Percentiles rank a stretch among this genome's conserved stretches.
phyloP scores from a whole-genome alignment of 2,329 filamentous ascomycete species.

The Pseudogymnoascus pannorum region DNA sequence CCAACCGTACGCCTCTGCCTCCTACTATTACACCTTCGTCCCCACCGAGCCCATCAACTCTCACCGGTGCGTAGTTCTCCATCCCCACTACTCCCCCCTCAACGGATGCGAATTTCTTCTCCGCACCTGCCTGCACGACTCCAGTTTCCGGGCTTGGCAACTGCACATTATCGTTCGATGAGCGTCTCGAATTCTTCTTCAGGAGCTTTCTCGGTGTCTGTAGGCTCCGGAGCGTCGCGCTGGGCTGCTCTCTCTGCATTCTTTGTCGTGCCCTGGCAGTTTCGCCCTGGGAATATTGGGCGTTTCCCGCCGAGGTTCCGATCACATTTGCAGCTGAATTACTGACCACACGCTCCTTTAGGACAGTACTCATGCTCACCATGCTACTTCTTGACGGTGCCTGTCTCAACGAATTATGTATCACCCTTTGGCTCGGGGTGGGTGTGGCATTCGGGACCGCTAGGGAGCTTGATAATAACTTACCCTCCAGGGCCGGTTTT shows the following conservation, averaged over 20 bases:
- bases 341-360: background rate
- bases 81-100: background rate
- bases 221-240: slow-evolving; percentile 19
- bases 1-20: slow-evolving; percentile 15
- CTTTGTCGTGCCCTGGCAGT: slow-evolving; percentile 17
- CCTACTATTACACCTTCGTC: slow-evolving; percentile 16
- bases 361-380: background rate
- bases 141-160: slow-evolving; percentile 21
- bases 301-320: slow-evolving; percentile 8
- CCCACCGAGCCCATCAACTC: slow-evolving; percentile 19
- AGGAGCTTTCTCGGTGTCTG: slow-evolving; percentile 24
- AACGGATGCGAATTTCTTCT: slow-evolving; percentile 27
- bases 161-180: slow-evolving; percentile 8
- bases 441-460: background rate
- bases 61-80: slow-evolving; percentile 14
- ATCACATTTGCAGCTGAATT: background rate
- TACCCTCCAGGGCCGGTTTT: slow-evolving; percentile 25
- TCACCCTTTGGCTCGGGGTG: background rate
- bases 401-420: background rate
- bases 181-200: slow-evolving; percentile 16
- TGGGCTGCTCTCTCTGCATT: slow-evolving; percentile 20
- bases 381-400: background rate
- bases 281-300: slow-evolving; percentile 13
- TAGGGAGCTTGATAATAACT: slow-evolving; percentile 18
- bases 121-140: slow-evolving; percentile 20